Base-by-base conservation (phyloP, 345 rosid genomes). In the Syzygium grande region DNA sequence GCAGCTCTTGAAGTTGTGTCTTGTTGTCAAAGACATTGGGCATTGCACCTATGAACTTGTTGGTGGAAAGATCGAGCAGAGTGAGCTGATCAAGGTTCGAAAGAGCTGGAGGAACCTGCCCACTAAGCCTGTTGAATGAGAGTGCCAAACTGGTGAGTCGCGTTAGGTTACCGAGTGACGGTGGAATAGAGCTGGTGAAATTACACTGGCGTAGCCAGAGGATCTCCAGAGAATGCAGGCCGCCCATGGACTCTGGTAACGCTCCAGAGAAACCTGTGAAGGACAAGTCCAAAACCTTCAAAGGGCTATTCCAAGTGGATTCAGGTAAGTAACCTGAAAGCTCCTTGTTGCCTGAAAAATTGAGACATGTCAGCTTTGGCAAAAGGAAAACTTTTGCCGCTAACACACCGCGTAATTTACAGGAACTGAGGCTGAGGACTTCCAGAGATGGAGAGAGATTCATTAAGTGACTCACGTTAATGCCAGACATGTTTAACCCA, bases 101-200 rank as follows among this genome's bases (percentile, higher is more conserved):
- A 5, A 84, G 22, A 2, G 55, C 23, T 0, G 85, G 0, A 84
- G 85, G 85, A 52, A 84, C 17, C 55, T 27, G 85, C 25, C 85
- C 85, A 13, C 34, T 51, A 7, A 84, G 1, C 21, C 27, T 0
- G 11, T 83, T 84, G 52, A 25, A 27, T 21, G 85, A 84, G 34
- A 92, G 68, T 23, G 65, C 51, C 56, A 92, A 86, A 9, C 1
- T 0, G 1, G 86, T 87, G 54, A 92, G 88, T 84, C 88, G 49
- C 1, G 90, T 51, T 25, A 92, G 92, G 61, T 90, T 90, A 5
- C 86, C 91, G 0, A 91, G 27, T 43, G 92, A 89, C 2, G 68
- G 25, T 16, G 92, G 92, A 59, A 92, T 22, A 4, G 85, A 38
- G 22, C 93, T 91, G 38, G 27, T 73, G 86, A 92, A 21, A 11